Evolutionary conservation across 2,329 filamentous ascomycete genomes (phyloP).

Genomic region (Talaromyces sp.): DNA sequence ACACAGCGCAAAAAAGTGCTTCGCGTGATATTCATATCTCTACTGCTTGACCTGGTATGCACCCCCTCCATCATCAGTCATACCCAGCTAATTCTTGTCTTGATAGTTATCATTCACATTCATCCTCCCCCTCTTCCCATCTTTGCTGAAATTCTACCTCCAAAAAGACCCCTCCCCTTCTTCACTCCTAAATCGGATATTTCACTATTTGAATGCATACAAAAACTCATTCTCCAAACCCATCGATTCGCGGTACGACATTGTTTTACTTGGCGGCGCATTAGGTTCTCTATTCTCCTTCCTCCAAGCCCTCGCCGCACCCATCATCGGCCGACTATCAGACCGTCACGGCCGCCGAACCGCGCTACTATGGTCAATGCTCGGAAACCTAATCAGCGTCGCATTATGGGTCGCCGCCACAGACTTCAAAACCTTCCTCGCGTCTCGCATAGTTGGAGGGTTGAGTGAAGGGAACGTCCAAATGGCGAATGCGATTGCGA

Average conservation of each 20-base stretch:
- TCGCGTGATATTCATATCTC: slow-evolving; percentile 81
- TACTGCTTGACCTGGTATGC: slow-evolving; percentile 82
- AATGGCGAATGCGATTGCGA: slow-evolving; percentile 91
- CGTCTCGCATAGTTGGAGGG: slow-evolving; percentile 88
- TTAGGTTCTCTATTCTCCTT: slow-evolving; percentile 91
- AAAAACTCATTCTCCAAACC: slow-evolving; percentile 88
- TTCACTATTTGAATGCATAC: slow-evolving; percentile 86
- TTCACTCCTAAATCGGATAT: slow-evolving; percentile 74
- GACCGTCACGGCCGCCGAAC: slow-evolving; percentile 84
- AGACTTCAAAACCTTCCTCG: slow-evolving; percentile 93
- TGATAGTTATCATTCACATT: slow-evolving; percentile 93
- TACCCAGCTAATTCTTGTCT: neutral
- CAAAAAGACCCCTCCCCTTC: slow-evolving; percentile 65
- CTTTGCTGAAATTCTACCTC: slow-evolving; percentile 93
- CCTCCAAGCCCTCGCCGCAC: slow-evolving; percentile 87
- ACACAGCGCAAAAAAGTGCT: slow-evolving; percentile 71
- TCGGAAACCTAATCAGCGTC: slow-evolving; percentile 87
- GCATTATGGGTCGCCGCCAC: slow-evolving; percentile 90
- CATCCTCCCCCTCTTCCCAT: slow-evolving; percentile 93
- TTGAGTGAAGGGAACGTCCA: slow-evolving; percentile 97
- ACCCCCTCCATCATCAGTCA: neutral
- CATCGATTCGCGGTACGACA: slow-evolving; percentile 95
- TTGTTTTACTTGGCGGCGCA: slow-evolving; percentile 89
- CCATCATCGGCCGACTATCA: slow-evolving; percentile 83
- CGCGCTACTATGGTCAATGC: slow-evolving; percentile 87